Evolutionary conservation across 306 rosid genomes (phyloP).

Genomic region (Cyclanthera cordifolia): DNA sequence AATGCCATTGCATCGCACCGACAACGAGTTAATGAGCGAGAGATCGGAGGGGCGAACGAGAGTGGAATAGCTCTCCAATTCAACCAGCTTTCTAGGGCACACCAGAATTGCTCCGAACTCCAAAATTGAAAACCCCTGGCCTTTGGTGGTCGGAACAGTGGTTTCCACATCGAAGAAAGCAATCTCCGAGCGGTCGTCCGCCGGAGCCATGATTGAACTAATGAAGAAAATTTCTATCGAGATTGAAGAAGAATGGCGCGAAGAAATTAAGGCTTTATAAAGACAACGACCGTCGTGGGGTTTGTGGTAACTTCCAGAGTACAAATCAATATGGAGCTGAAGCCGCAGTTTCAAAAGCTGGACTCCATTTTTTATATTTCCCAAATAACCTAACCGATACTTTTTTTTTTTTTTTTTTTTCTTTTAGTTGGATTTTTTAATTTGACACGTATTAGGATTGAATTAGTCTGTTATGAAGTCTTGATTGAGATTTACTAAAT

Average conservation of each 20-base stretch:
- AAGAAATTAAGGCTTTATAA: background rate
- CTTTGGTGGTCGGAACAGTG: slow-evolving; percentile 59
- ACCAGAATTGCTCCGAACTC: slow-evolving; percentile 89
- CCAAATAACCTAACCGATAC: too few relatives aligned
- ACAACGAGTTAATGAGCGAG: slow-evolving; percentile 46
- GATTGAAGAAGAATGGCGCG: slow-evolving; percentile 11
- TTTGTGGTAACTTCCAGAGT: too few relatives aligned
- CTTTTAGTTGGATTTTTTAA: too few relatives aligned
- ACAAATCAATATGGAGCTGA: too few relatives aligned
- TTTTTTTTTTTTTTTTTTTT: too few relatives aligned
- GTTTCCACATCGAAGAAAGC: slow-evolving; percentile 91
- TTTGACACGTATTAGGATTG: too few relatives aligned
- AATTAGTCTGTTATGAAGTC: too few relatives aligned
- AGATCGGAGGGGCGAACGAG: slow-evolving; percentile 51
- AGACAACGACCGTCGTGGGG: too few relatives aligned
- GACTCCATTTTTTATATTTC: too few relatives aligned
- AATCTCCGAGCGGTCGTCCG: slow-evolving; percentile 62
- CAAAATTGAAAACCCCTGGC: slow-evolving; percentile 40
- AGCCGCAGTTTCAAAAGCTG: too few relatives aligned
- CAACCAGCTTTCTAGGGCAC: slow-evolving; percentile 72
- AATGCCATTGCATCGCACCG: slow-evolving; percentile 82
- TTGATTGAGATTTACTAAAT: too few relatives aligned
- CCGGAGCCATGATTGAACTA: slow-evolving; percentile 25
- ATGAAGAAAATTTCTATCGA: background rate
- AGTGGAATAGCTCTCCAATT: slow-evolving; percentile 59